Evolutionary conservation across 164 flowering plant genomes (phyloP).

Genomic region (Tinospora cordifolia): DNA sequence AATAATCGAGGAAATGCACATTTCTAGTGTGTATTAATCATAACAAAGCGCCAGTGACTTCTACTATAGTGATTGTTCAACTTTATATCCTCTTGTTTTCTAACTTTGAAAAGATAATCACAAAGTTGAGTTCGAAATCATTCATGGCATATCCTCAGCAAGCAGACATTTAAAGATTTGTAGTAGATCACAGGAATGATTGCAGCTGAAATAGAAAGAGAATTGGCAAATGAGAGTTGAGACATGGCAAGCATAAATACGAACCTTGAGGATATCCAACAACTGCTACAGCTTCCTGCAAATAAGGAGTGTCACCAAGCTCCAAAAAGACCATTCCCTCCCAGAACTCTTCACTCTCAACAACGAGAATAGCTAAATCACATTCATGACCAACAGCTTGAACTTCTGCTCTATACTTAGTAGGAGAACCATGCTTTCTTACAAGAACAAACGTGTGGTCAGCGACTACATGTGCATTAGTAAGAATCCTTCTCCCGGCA

Average conservation of each 20-base stretch:
- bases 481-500: slow-evolving; percentile 62
- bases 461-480: slow-evolving; percentile 96
- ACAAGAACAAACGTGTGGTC: slow-evolving; percentile 87
- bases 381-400: slow-evolving; percentile 91
- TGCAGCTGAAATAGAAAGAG: slow-evolving; percentile 5
- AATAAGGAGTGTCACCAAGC: slow-evolving; percentile 74
- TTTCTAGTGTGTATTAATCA: too few relatives aligned
- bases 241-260: not conserved
- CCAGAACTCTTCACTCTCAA: slow-evolving; percentile 84
- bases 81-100: too few relatives aligned
- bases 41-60: too few relatives aligned
- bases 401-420: slow-evolving; percentile 73
- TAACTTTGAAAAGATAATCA: too few relatives aligned
- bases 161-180: too few relatives aligned
- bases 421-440: slow-evolving; percentile 89
- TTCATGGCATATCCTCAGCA: too few relatives aligned
- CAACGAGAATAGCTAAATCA: slow-evolving; percentile 74
- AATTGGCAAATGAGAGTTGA: not conserved
- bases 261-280: slow-evolving; percentile 97
- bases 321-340: slow-evolving; percentile 65
- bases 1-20: too few relatives aligned
- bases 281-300: slow-evolving; percentile 93
- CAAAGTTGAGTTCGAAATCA: too few relatives aligned
- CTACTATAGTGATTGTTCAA: too few relatives aligned
- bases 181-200: too few relatives aligned